phyloP scores from a whole-genome alignment of 495 filamentous ascomycete species.

The Polyplosphaeria fusca region DNA sequence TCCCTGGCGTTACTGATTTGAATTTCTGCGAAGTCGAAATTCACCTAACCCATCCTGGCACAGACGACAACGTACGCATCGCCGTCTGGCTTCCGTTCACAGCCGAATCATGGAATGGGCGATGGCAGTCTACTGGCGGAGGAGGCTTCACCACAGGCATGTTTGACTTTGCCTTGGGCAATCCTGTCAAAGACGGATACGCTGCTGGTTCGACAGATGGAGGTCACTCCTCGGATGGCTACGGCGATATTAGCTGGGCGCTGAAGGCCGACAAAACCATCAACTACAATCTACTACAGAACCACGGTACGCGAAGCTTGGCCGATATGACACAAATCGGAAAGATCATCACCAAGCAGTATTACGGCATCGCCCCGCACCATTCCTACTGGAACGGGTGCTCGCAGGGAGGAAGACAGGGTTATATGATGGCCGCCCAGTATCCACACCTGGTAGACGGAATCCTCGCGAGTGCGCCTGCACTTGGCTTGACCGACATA shows the following conservation, averaged over 20 bases:
- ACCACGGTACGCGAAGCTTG: constrained; percentile 17
- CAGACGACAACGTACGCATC: constrained; percentile 16
- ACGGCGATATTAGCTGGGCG: constrained; percentile 3
- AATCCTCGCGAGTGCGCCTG: constrained; percentile 23
- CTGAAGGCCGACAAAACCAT: constrained; percentile 7
- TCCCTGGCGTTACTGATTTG: not conserved
- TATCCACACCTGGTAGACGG: constrained; percentile 24
- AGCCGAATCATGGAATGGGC: constrained; percentile 17
- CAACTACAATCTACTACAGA: constrained; percentile 25
- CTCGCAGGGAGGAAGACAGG: constrained; percentile 25
- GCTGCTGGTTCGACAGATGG: constrained; percentile 20
- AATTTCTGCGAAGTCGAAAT: constrained; percentile 23
- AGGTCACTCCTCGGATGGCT: not conserved
- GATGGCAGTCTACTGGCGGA: constrained; percentile 23
- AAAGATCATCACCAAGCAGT: constrained; percentile 21
- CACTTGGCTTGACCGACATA: not conserved
- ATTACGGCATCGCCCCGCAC: constrained; percentile 10
- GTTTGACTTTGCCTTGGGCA: constrained; percentile 2
- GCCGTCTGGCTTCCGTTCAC: constrained; percentile 12
- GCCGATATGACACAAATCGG: constrained; percentile 15
- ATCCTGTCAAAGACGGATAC: constrained; percentile 6
- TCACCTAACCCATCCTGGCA: constrained; percentile 13
- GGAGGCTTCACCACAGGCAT: constrained; percentile 16
- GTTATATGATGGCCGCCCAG: constrained; percentile 26
- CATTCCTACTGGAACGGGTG: constrained; percentile 32